Base-by-base conservation (phyloP, 805 yeast genomes). In the Danielia reshetovae region DNA sequence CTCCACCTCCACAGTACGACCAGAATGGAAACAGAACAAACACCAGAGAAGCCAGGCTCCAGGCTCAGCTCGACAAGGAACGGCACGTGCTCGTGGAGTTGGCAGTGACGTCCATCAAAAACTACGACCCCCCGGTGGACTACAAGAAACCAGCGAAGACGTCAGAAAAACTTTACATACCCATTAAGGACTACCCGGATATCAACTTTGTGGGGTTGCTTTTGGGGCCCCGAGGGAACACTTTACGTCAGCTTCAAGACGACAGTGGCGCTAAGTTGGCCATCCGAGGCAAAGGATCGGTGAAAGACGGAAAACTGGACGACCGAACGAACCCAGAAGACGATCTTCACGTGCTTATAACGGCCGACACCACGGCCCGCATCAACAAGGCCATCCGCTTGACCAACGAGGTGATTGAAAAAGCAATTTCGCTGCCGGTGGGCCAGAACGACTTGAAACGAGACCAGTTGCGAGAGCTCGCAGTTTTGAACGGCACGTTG, bases 171-270 rank as follows among this genome's bases (percentile, higher is more conserved):
- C 71, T 86, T 32, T 89, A 76, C 55, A 74, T 93, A 10, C 97
- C 97, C 1, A 85, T 77, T 3, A 74, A 79, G 25, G 90, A 86
- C 40, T 81, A 87, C 61, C 97, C 97, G 0, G 90, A 83, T 32
- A 81, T 93, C 48, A 93, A 93, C 60, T 90, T 90, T 54, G 85
- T 93, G 34, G 99, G 99, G 0, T 68, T 84, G 34, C 62, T 93
- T 14, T 60, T 93, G 32, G 99, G 99, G 0, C 98, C 99, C 21
- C 79, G 99, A 67, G 99, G 97, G 16, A 82, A 84, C 49, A 90
- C 96, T 0, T 62, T 90, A 48, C 76, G 85, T 40, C 76, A 77
- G 48, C 62, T 94, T 59, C 95, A 90, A 54, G 79, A 76, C 18
- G 79, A 82, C 32, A 81, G 95, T 25, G 96, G 96, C 1, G 96